Conservation (phyloP, 2,329 filamentous ascomycete genomes). For the Calonectria pseudoreteaudii region DNA sequence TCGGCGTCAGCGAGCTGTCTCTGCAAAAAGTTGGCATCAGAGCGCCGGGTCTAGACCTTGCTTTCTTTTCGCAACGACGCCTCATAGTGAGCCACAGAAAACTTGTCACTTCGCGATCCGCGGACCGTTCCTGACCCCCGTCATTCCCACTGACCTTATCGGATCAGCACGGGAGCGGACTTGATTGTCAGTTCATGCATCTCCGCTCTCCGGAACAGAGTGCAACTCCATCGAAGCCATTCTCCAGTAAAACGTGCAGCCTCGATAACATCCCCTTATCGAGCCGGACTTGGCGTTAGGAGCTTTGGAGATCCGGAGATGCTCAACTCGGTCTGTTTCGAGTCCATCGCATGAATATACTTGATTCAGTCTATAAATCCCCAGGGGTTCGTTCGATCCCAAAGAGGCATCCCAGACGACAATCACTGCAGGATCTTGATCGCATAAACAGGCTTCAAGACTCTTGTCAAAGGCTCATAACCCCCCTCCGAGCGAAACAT, state of each 20-base stretch:
- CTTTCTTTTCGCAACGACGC: not conserved
- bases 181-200: constrained; percentile 33
- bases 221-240: constrained; percentile 22
- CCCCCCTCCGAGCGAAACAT: not conserved
- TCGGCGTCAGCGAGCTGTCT: not conserved
- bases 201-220: constrained; percentile 40
- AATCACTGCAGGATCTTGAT: constrained; percentile 28
- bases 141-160: constrained; percentile 36
- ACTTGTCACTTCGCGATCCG: constrained; percentile 27
- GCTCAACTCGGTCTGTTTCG: constrained; percentile 1
- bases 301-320: constrained; percentile 42
- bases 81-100: not conserved
- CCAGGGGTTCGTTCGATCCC: constrained; percentile 11
- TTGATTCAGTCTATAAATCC: constrained; percentile 37
- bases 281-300: constrained; percentile 30
- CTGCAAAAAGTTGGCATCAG: not conserved
- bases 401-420: constrained; percentile 6
- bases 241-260: constrained; percentile 30
- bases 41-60: not conserved
- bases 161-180: constrained; percentile 31
- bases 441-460: not conserved
- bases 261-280: constrained; percentile 33
- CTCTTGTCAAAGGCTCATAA: not conserved
- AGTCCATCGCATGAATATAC: constrained; percentile 6
- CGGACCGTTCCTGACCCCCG: constrained; percentile 32